Conservation (phyloP, 2,329 filamentous ascomycete species). For the Aspergillus sp. region DNA sequence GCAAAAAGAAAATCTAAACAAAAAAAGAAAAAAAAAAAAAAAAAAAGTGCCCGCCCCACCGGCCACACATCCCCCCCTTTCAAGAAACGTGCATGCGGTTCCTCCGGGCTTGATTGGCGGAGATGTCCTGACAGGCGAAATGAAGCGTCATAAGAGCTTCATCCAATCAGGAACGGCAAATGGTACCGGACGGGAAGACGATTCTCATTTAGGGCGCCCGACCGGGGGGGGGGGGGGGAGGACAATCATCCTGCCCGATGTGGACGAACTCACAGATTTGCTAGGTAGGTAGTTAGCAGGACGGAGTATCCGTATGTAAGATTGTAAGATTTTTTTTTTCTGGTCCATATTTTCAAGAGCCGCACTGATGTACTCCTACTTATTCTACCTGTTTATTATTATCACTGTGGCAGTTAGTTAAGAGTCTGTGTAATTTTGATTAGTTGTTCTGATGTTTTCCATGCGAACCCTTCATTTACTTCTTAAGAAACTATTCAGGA, state of each 20-base stretch:
- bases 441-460: no score
- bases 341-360: slow-evolving; percentile 13
- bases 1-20: neutral
- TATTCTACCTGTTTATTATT: no score
- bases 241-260: slow-evolving; percentile 18
- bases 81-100: slow-evolving; percentile 18
- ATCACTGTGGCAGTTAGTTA: no score
- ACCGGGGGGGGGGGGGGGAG: neutral
- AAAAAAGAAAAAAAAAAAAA: neutral
- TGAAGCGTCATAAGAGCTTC: slow-evolving; percentile 19
- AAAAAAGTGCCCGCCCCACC: neutral
- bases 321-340: neutral
- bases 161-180: slow-evolving; percentile 18
- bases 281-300: no score
- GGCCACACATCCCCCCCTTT: slow-evolving; percentile 8
- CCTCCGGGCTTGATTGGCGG: slow-evolving; percentile 16
- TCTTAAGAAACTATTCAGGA: neutral
- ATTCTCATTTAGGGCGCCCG: slow-evolving; percentile 17
- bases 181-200: slow-evolving; percentile 16
- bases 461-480: neutral
- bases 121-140: slow-evolving; percentile 15
- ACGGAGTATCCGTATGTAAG: no score
- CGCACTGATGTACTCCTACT: slow-evolving; percentile 9
- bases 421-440: no score
- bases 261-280: slow-evolving; percentile 7